Percentiles rank a stretch among this genome's conserved stretches.
These are phyloP conservation scores for Fusarium virguliforme DNA, from an alignment of 2,329 filamentous ascomycete species.

Conservation along the genomic window DNA sequence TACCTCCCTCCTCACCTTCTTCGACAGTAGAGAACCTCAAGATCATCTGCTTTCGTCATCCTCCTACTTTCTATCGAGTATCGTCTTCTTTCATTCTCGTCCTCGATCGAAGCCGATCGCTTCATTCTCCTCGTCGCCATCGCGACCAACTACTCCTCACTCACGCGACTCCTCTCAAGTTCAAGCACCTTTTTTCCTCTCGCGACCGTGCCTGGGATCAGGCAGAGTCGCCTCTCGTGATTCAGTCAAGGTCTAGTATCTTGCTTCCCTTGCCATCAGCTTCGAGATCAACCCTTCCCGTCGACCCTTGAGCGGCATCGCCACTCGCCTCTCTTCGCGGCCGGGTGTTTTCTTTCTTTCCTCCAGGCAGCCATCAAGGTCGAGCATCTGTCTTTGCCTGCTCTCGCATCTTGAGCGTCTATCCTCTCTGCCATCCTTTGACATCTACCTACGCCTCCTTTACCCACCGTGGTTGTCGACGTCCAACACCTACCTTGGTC, in stretches of 20 bases:
- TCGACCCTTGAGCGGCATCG: neutral
- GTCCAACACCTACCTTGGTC: neutral
- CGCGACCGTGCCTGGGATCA: neutral
- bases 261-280: neutral
- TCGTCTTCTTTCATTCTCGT: neutral
- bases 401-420: neutral
- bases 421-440: neutral
- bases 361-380: neutral
- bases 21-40: neutral
- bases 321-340: neutral
- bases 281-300: neutral
- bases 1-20: neutral
- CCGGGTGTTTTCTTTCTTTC: neutral
- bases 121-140: neutral
- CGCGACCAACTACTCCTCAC: neutral
- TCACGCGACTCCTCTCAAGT: neutral
- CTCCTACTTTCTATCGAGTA: neutral
- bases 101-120: slow-evolving; percentile 1
- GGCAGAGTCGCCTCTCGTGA: slow-evolving; percentile 6
- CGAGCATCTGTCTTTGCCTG: neutral
- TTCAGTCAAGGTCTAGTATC: slow-evolving; percentile 1
- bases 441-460: neutral
- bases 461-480: neutral
- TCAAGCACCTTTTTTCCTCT: neutral
- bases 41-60: neutral